Base-by-base conservation (phyloP, 768 basidiomycete species). In the Boletus huronensis region DNA sequence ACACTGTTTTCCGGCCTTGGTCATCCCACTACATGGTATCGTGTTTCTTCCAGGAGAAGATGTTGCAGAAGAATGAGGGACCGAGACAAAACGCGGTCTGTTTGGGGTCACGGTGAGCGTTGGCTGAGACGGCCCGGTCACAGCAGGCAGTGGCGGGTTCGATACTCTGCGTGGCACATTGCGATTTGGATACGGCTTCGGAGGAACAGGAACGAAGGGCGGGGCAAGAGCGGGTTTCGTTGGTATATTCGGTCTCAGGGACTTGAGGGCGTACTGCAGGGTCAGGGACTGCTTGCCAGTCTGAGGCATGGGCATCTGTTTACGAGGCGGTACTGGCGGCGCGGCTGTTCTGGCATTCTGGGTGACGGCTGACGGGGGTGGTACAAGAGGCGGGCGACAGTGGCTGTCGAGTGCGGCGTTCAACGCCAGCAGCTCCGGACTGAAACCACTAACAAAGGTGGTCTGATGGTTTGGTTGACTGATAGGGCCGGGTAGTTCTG, bases 1-100 rank as follows among this genome's bases (percentile, higher is more conserved):
- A 60, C 90, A 93, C 34, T 71, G 81, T 58, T 78, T 80, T 10
- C 82, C 85, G 14, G 79, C 73, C 64, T 82, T 83, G n/a, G 87
- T 91, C 35, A 77, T 71, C 5, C 82, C 87, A 54, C 75, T 75
- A 63, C 90, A 92, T 61, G 82, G 87, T n/a, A 43, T 28, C 6
- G 55, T 62, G 38, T 48, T 51, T 28, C 29, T 65, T 34, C 54
- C 57, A 16, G 60, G 32, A 51, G 64, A 58, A 38, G 65, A 62
- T 21, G 59, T 50, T 43, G 53, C 38, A 16, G 61, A 58, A 44
- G 64, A 54, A 32, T 52, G 55, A 10, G 65, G 57, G 46, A 45
- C 54, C 48, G 67, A 63, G 40, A 13, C 43, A 32, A 53, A 13
- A 52, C 67, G 66, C n/a, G 63, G 60, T 56, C 58, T 69, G 42